These are phyloP conservation scores for Marchantia paleacea DNA, from an alignment of 225 moss, liverwort and hornwort genomes.

Conservation along the genomic window DNA sequence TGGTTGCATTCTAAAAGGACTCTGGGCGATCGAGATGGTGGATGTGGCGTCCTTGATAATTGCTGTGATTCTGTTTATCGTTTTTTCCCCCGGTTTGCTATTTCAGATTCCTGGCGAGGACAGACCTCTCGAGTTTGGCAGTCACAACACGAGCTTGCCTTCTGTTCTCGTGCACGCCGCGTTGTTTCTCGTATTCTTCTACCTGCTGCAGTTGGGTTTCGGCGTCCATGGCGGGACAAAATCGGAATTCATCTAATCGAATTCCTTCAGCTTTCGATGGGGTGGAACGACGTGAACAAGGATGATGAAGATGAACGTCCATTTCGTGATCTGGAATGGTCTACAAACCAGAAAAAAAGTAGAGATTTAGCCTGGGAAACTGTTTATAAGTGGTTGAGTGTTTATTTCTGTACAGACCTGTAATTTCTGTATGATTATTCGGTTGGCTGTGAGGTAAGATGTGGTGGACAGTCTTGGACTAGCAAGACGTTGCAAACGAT, in stretches of 20 bases:
- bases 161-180: constrained; percentile 74
- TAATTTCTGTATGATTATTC: not conserved
- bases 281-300: not conserved
- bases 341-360: not conserved
- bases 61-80: constrained; percentile 58
- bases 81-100: constrained; percentile 66
- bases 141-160: constrained; percentile 55
- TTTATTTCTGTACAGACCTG: not conserved
- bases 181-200: constrained; percentile 60
- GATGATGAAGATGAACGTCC: not conserved
- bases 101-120: constrained; percentile 86
- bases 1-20: not conserved
- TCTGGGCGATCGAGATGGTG: constrained; percentile 45
- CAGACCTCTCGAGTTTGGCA: constrained; percentile 67
- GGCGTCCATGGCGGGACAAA: constrained; percentile 36
- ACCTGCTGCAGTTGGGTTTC: constrained; percentile 53
- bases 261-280: not conserved
- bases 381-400: not conserved
- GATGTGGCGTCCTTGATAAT: constrained; percentile 55
- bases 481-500: not conserved
- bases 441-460: not conserved
- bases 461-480: not conserved
- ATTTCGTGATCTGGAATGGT: not conserved
- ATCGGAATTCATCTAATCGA: not conserved
- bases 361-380: not conserved